These are phyloP conservation scores for Schwanniomyces occidentalis DNA, from an alignment of 805 yeast genomes.

Conservation along the genomic window DNA sequence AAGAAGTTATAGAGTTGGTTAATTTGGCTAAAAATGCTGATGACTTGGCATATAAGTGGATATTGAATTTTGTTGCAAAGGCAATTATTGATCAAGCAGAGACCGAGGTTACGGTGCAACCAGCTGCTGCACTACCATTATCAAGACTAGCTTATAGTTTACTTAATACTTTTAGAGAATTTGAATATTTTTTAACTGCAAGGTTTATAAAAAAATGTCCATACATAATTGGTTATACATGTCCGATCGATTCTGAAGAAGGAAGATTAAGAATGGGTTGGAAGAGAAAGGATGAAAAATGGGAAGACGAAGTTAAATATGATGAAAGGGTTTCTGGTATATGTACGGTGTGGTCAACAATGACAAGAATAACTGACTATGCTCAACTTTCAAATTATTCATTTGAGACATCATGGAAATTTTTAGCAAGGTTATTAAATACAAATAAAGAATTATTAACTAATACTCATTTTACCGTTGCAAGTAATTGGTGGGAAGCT, in stretches of 20 bases:
- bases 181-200: constrained; percentile 63
- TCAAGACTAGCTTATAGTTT: constrained; percentile 63
- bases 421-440: constrained; percentile 73
- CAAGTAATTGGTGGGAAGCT: constrained; percentile 92
- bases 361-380: constrained; percentile 48
- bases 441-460: constrained; percentile 48
- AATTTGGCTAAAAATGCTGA: constrained; percentile 41
- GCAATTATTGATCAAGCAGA: constrained; percentile 90
- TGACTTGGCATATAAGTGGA: constrained; percentile 65
- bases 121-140: constrained; percentile 76
- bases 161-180: constrained; percentile 47
- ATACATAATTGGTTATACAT: constrained; percentile 75
- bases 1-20: constrained; percentile 53
- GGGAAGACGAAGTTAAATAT: constrained; percentile 67
- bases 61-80: constrained; percentile 80
- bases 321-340: constrained; percentile 89
- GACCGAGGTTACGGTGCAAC: constrained; percentile 80
- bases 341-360: constrained; percentile 72
- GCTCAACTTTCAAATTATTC: constrained; percentile 45
- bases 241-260: constrained; percentile 73
- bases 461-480: constrained; percentile 69
- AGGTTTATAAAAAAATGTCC: constrained; percentile 93
- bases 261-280: constrained; percentile 89
- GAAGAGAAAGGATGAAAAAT: constrained; percentile 56
- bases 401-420: constrained; percentile 55